Evolutionary conservation across 2,329 filamentous ascomycete genomes (phyloP).

Genomic region (Neurospora crassa): DNA sequence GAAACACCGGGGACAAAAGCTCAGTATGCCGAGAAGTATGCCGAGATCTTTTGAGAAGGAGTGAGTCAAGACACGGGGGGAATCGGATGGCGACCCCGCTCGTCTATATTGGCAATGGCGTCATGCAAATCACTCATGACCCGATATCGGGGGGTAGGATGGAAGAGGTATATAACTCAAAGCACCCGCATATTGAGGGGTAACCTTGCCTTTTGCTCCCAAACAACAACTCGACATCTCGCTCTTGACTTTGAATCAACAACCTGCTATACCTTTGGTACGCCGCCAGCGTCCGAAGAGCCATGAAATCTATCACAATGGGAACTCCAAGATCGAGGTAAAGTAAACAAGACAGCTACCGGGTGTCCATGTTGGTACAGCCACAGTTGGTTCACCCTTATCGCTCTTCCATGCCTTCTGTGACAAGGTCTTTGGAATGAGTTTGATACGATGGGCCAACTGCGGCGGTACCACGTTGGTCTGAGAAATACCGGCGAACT

Average conservation of each 20-base stretch:
- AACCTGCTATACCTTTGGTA: background rate
- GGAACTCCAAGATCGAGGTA: background rate
- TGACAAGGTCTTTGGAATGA: background rate
- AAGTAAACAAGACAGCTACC: background rate
- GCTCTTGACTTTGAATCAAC: background rate
- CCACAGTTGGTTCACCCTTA: background rate
- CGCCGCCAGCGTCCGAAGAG: background rate
- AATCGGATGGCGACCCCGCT: background rate
- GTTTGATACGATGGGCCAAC: conserved; percentile 14
- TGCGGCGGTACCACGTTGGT: conserved; percentile 25
- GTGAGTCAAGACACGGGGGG: background rate
- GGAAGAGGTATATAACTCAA: background rate
- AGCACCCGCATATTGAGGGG: background rate
- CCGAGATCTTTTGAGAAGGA: background rate
- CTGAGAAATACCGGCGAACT: conserved; percentile 78
- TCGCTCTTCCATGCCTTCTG: background rate
- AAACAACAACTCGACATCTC: background rate
- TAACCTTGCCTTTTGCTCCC: background rate
- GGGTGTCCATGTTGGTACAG: background rate
- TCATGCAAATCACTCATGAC: background rate
- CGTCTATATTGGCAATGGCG: background rate
- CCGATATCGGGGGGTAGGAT: background rate
- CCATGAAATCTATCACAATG: background rate
- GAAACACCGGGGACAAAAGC: background rate
- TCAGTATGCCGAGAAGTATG: background rate